Evolutionary conservation across 345 rosid species (phyloP), one percentile per base, ranked within the genome.

Genomic region (Pelargonium nanum): DNA sequence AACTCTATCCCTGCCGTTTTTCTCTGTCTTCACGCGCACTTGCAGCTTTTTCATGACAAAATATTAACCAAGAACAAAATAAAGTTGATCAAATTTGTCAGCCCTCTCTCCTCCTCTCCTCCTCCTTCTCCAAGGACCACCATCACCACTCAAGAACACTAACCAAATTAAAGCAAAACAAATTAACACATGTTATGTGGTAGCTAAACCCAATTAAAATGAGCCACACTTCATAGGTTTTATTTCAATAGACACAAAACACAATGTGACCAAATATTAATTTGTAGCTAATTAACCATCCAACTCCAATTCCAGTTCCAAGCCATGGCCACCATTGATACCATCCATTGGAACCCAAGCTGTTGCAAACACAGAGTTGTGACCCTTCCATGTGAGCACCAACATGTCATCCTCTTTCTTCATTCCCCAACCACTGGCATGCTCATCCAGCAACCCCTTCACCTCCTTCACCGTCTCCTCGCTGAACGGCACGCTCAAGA

Each of bases 361-460:
- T 22, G 85, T 74, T 58, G 88, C 88, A 48, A 77, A 83, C 44
- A 85, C 86, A 21, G 92, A 83, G 71, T 69, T 85, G 70, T 85
- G 92, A 6, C 92, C 92, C 67, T 85, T 85, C 92, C 92, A 85
- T 54, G 88, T 85, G 60, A 85, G 78, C 65, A 79, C 81, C 61
- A 85, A 25, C 83, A 57, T 79, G 26, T 83, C 86, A 48, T 83
- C 92, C 40, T 83, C 92, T 58, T 65, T 72, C 70, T 83, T 85
- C 92, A 85, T 85, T 17, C 92, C 92, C 92, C 88, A 85, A 0
- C 92, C 88, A 16, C 88, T 71, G 3, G 88, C 83, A 58, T 85
- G 88, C 54, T 85, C 83, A 58, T 85, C 88, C 21, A 85, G 67
- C 77, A 85, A 30, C 1, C 64, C 72, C 63, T 70, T 85, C 15